Evolutionary conservation across 1,284 basidiomycete genomes (phyloP), one percentile per base, ranked within the genome.

Genomic region (Ustilago crameri): DNA sequence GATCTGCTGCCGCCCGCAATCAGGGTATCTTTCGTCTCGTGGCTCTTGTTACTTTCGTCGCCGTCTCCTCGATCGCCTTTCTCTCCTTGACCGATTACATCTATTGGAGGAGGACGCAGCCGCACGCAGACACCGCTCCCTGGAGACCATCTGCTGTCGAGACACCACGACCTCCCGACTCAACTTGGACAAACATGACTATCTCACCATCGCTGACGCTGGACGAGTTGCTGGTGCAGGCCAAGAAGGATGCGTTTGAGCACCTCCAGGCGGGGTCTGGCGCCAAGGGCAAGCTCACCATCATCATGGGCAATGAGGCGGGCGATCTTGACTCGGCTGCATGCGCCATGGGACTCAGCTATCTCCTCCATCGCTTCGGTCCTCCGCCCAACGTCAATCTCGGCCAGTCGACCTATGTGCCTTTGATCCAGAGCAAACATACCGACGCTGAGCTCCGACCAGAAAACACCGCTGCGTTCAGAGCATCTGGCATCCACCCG

Each of bases 381-480:
- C 8, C 58, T 14, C 53, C 54, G 2, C 32, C 52, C 7, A 35
- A 51, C 24, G 58, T 70, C 46, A 35, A 51, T n/a, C 47, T 78
- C 20, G 37, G 43, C 3, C 26, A n/a, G 17, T 62, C 74, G 10
- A 55, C 26, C 12, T 81, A 72, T n/a, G 87, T 94, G 20, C 88
- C 95, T 0, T 86, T 98, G 32, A 85, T 92, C 53, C 91, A 91
- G 66, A 91, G 90, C 0, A 86, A 88, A 0, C 87, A 88, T 5
- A 83, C 86, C 1, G 92, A 93, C 81, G 87, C 97, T 58, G 79
- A 81, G 27, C 87, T 98, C 20, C 91, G 95, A 24, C 89, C 91
- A 14, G 95, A 98, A 82, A 98, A 98, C 84, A 81, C 73, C 24
- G 53, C 61, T 27, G 71, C 73, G 5, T 75, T 69, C 56, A 42